Conservation (phyloP, 139 green algal genomes). For the Eudorina sp. region DNA sequence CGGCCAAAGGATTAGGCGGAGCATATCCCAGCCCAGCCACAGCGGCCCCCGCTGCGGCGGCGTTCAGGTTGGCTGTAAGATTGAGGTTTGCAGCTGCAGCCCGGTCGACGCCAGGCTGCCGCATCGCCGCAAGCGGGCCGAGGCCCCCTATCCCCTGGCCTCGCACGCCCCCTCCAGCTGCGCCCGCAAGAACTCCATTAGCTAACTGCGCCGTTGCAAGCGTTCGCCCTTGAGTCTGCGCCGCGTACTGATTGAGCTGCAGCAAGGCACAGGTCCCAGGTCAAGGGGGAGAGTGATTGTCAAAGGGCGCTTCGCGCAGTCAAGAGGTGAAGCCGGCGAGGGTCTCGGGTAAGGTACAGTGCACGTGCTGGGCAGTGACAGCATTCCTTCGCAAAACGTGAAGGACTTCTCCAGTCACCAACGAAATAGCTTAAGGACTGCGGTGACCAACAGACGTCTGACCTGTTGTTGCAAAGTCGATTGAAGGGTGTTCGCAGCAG, state of each 20-base stretch:
- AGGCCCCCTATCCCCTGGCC: slow-evolving; percentile 36
- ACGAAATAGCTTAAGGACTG: no score
- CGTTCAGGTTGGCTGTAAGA: slow-evolving; percentile 40
- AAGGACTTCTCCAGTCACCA: no score
- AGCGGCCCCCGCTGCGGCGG: slow-evolving; percentile 6
- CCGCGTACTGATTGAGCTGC: slow-evolving; percentile 44
- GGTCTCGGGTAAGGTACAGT: no score
- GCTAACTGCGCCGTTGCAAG: slow-evolving; percentile 38
- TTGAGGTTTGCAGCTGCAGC: slow-evolving; percentile 23
- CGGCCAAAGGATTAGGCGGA: slow-evolving; percentile 23
- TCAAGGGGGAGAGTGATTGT: no score
- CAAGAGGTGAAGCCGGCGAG: no score
- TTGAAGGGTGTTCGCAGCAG: slow-evolving; percentile 49
- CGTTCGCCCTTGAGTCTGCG: slow-evolving; percentile 28
- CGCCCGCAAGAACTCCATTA: slow-evolving; percentile 33
- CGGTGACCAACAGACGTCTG: neutral
- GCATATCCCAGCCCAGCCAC: slow-evolving; percentile 39
- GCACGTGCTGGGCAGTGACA: no score
- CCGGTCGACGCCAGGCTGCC: slow-evolving; percentile 22
- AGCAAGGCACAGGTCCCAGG: no score
- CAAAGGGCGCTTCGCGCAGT: no score
- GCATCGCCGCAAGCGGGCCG: slow-evolving; percentile 17
- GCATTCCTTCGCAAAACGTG: no score
- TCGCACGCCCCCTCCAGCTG: slow-evolving; percentile 22
- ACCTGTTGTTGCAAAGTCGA: slow-evolving; percentile 47